These are phyloP conservation scores for Solanum commersonii DNA, from an alignment of 257 asterid genomes.

Conservation along the genomic window DNA sequence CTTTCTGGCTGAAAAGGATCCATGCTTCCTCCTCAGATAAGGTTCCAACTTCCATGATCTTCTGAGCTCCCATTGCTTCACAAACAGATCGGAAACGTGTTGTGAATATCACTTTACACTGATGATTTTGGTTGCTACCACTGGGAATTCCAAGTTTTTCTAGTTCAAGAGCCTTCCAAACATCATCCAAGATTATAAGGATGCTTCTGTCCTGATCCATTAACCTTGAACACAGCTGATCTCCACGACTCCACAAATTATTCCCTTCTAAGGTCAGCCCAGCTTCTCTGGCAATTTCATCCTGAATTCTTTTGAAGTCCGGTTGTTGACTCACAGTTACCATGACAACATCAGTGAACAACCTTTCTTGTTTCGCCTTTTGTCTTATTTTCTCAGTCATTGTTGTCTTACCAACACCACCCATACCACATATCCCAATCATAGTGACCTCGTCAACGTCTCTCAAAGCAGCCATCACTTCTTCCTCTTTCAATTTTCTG, in stretches of 20 bases:
- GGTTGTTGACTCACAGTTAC: not conserved
- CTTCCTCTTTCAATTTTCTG: not conserved
- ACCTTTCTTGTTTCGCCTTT: not conserved
- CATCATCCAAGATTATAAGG: not conserved
- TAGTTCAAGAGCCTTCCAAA: not conserved
- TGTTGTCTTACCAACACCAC: not conserved
- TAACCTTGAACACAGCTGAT: not conserved
- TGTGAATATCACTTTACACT: not conserved
- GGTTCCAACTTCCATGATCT: not conserved
- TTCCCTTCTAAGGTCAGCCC: not conserved
- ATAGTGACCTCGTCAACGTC: not conserved
- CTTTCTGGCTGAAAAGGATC: not conserved
- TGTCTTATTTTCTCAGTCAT: not conserved
- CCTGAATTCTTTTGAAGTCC: not conserved
- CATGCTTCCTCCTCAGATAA: no score
- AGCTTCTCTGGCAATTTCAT: not conserved
- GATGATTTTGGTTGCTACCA: not conserved
- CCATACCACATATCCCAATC: not conserved
- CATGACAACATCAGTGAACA: not conserved
- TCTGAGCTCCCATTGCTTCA: not conserved
- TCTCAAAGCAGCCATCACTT: not conserved
- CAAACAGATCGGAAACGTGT: not conserved
- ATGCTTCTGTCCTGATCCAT: not conserved
- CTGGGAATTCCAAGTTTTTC: not conserved
- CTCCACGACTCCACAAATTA: not conserved